Evolutionary conservation across 2,329 filamentous ascomycete species (phyloP).

Genomic region (Diaporthe helianthi): DNA sequence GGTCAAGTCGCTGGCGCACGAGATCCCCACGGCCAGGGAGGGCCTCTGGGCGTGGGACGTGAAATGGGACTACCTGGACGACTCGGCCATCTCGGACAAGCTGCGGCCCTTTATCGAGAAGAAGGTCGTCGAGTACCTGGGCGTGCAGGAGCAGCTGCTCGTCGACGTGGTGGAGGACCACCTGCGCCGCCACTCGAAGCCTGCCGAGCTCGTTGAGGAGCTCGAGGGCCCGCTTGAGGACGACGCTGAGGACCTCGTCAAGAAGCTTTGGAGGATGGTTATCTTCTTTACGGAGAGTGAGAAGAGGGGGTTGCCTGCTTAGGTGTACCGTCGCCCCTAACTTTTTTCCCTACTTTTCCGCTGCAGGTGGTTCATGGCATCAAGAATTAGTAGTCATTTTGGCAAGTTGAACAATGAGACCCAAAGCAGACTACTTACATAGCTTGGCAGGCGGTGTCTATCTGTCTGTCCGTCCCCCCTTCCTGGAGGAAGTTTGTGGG

Average conservation of each 20-base stretch:
- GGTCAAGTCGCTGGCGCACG: conserved; percentile 80
- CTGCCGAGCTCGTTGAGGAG: conserved; percentile 83
- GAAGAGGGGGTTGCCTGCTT: conserved; percentile 82
- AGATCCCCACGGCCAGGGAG: conserved; percentile 87
- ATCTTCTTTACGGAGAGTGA: conserved; percentile 97
- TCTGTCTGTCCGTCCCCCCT: too few relatives aligned
- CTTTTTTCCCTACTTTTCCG: too few relatives aligned
- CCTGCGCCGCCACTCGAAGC: conserved; percentile 74
- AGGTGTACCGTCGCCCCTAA: too few relatives aligned
- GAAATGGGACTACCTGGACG: conserved; percentile 90
- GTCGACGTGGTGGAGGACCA: conserved; percentile 93
- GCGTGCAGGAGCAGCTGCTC: conserved; percentile 93
- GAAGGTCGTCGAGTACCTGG: conserved; percentile 96
- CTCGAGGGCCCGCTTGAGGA: conserved; percentile 91
- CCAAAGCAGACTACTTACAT: too few relatives aligned
- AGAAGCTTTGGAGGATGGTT: conserved; percentile 97
- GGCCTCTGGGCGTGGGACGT: conserved; percentile 92
- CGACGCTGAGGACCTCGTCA: conserved; percentile 90
- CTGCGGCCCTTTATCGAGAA: conserved; percentile 95
- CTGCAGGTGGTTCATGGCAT: too few relatives aligned
- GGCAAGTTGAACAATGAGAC: too few relatives aligned
- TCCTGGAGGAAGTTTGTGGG: too few relatives aligned
- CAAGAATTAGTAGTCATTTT: too few relatives aligned
- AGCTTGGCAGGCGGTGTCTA: too few relatives aligned
- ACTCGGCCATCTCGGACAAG: conserved; percentile 81